These are phyloP conservation scores for Aspergillus aculeatus DNA, from an alignment of 2,329 filamentous ascomycete species.

Conservation along the genomic window DNA sequence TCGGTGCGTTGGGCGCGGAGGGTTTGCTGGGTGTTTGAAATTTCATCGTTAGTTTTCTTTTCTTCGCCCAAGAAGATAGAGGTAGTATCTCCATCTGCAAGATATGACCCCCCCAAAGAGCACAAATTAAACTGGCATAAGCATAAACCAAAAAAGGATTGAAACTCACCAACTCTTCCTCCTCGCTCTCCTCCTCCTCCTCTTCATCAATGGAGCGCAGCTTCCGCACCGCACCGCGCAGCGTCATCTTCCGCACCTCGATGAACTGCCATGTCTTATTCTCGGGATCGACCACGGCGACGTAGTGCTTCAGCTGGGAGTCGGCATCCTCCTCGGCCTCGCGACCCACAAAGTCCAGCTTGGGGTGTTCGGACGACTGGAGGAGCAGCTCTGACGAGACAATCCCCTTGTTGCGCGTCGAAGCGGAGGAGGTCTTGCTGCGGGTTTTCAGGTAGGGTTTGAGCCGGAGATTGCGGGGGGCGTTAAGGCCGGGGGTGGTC, in stretches of 20 bases:
- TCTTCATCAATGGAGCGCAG: slow-evolving; percentile 27
- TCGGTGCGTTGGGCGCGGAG: slow-evolving; percentile 41
- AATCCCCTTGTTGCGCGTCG: slow-evolving; percentile 38
- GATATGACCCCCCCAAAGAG: too few species aligned
- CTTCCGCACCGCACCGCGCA: slow-evolving; percentile 50
- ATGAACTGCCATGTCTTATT: slow-evolving; percentile 55
- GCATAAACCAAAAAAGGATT: too few species aligned
- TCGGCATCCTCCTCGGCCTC: slow-evolving; percentile 52
- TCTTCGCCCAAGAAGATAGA: too few species aligned
- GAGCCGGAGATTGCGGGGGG: slow-evolving; percentile 31
- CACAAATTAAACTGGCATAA: too few species aligned
- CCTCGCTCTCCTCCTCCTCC: slow-evolving; percentile 28
- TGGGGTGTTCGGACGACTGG: slow-evolving; percentile 60
- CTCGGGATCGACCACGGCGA: slow-evolving; percentile 59
- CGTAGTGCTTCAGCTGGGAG: slow-evolving; percentile 58
- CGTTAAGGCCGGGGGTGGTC: slow-evolving; percentile 36
- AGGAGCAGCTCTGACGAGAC: slow-evolving; percentile 54
- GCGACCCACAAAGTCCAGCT: slow-evolving; percentile 58
- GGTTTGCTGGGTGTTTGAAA: slow-evolving; percentile 27
- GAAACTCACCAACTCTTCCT: slow-evolving; percentile 30
- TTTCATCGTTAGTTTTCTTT: neutral
- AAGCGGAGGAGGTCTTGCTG: slow-evolving; percentile 33
- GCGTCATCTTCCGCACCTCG: slow-evolving; percentile 54
- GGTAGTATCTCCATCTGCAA: too few species aligned
- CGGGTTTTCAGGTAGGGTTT: slow-evolving; percentile 52